Conservation (phyloP, 2,329 filamentous ascomycete species). For the Elsinoe fawcettii region DNA sequence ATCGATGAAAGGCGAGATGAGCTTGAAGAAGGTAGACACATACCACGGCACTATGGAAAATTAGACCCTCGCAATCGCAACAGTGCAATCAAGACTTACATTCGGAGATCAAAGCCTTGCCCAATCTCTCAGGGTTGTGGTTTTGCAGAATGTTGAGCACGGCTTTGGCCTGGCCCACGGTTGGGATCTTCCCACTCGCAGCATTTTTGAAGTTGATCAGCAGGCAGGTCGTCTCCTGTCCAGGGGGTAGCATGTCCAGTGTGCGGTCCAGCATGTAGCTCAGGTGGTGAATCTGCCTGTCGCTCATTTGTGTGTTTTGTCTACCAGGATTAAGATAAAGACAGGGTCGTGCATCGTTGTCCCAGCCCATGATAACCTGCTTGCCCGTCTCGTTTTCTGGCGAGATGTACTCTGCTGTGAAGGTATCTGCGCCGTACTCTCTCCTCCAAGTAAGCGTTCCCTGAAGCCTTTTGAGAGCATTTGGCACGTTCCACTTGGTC, state of each 20-base stretch:
- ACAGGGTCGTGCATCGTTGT: slow-evolving; percentile 77
- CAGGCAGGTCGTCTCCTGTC: slow-evolving; percentile 77
- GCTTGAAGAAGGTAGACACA: slow-evolving; percentile 88
- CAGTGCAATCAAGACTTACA: slow-evolving; percentile 44
- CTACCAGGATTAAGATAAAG: slow-evolving; percentile 82
- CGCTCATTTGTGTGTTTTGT: slow-evolving; percentile 84
- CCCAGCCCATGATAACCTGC: slow-evolving; percentile 81
- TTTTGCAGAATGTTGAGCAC: slow-evolving; percentile 88
- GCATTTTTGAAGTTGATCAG: slow-evolving; percentile 86
- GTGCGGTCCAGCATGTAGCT: slow-evolving; percentile 93
- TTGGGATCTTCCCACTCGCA: slow-evolving; percentile 67
- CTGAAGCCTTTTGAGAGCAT: slow-evolving; percentile 71
- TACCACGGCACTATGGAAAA: slow-evolving; percentile 67
- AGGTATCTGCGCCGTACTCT: slow-evolving; percentile 74
- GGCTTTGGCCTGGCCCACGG: slow-evolving; percentile 67
- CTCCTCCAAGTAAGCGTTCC: slow-evolving; percentile 80
- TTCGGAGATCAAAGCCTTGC: slow-evolving; percentile 82
- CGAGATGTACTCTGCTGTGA: slow-evolving; percentile 80
- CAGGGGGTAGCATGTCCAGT: slow-evolving; percentile 77
- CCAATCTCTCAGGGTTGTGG: slow-evolving; percentile 89
- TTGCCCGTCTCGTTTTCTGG: slow-evolving; percentile 96
- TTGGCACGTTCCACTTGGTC: slow-evolving; percentile 75
- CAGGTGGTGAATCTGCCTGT: slow-evolving; percentile 84
- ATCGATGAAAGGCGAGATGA: slow-evolving; percentile 94
- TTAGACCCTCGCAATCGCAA: neutral